phyloP scores from a whole-genome alignment of 2,329 filamentous ascomycete species.

The Neobulgaria alba region DNA sequence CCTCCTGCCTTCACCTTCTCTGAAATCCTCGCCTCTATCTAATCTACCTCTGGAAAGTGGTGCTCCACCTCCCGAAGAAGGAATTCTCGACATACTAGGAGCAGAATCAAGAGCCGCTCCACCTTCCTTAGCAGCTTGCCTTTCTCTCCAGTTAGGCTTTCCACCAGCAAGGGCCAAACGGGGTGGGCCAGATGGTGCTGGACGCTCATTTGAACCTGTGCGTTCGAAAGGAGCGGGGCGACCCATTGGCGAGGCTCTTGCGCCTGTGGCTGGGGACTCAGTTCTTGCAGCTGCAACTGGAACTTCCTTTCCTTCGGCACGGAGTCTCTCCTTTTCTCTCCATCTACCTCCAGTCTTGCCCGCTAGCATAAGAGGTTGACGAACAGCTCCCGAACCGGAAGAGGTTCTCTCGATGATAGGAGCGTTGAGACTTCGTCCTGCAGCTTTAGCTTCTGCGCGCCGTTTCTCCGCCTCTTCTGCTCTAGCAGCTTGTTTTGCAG shows the following conservation, averaged over 20 bases:
- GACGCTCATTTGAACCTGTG: conserved; percentile 36
- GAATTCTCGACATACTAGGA: conserved; percentile 21
- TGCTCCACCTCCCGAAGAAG: conserved; percentile 31
- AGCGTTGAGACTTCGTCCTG: conserved; percentile 33
- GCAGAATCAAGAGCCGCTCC: conserved; percentile 21
- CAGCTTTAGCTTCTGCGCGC: conserved; percentile 48
- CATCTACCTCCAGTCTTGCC: conserved; percentile 54
- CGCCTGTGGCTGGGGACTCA: conserved; percentile 15
- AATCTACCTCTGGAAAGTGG: conserved; percentile 38
- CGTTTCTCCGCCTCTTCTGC: conserved; percentile 83
- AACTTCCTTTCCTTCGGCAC: conserved; percentile 29
- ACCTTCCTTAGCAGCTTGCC: conserved; percentile 41
- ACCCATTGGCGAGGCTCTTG: conserved; percentile 21
- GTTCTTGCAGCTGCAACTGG: conserved; percentile 17
- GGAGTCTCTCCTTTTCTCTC: conserved; percentile 62
- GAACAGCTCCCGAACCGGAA: conserved; percentile 36
- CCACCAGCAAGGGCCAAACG: conserved; percentile 45
- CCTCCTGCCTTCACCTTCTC: not conserved
- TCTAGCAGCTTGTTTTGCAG: conserved; percentile 64
- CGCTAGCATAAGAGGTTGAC: conserved; percentile 53
- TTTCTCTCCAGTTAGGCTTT: conserved; percentile 50
- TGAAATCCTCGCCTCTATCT: conserved; percentile 33
- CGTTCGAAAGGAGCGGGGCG: conserved; percentile 30
- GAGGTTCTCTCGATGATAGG: conserved; percentile 37
- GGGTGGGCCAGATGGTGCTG: conserved; percentile 39